Conservation (phyloP, 805 yeast species). For the Starmerella roubikii region DNA sequence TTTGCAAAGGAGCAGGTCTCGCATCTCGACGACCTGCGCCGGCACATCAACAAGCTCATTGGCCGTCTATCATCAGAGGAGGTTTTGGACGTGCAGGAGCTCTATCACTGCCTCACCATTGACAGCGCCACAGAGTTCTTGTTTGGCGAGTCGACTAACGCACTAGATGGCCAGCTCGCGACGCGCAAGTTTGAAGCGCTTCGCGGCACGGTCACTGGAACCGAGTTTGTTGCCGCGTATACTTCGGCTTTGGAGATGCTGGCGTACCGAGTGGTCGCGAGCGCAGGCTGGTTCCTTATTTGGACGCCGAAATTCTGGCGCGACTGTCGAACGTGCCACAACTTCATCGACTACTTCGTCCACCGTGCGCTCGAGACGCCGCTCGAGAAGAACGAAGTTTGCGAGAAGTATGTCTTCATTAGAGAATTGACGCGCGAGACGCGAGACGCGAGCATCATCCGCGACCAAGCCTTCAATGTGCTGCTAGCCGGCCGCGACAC, state of each 20-base stretch:
- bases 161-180: conserved; percentile 14
- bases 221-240: conserved; percentile 22
- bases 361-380: conserved; percentile 26
- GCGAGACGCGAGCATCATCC: conserved; percentile 33
- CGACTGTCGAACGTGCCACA: conserved; percentile 26
- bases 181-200: conserved; percentile 15
- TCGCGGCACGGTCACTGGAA: conserved; percentile 17
- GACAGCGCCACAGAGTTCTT: conserved; percentile 24
- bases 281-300: conserved; percentile 19
- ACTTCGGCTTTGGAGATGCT: conserved; percentile 16
- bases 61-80: conserved; percentile 1
- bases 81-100: conserved; percentile 14
- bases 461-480: conserved; percentile 40
- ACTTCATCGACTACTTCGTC: conserved; percentile 32
- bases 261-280: conserved; percentile 18
- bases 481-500: conserved; percentile 45
- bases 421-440: conserved; percentile 38
- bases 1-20: conserved; percentile 21
- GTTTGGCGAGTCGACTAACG: conserved; percentile 21
- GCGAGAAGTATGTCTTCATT: conserved; percentile 35
- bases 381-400: conserved; percentile 22
- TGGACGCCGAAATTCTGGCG: conserved; percentile 26
- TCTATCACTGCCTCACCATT: conserved; percentile 20
- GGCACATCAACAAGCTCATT: conserved; percentile 22
- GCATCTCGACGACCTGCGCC: conserved; percentile 18